Base-by-base conservation (phyloP, 2,329 filamentous ascomycete genomes). In the Cladobotryum mycophilum region DNA sequence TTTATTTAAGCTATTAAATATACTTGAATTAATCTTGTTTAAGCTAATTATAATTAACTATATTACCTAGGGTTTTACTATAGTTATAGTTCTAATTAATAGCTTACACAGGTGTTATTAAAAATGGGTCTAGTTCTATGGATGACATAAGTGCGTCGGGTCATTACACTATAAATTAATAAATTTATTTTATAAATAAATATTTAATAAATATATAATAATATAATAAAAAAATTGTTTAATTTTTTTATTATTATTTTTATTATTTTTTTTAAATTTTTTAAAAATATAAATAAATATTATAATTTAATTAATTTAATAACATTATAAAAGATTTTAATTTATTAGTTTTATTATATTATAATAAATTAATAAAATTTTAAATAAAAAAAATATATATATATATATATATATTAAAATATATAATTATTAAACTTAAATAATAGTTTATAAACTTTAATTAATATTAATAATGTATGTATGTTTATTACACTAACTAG, bases 201-300 rank as follows among this genome's bases (percentile, higher is more conserved):
- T 17, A 13, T 46, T 22, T 46, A 46, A 14, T 46, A 38, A 46
- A 38, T 13, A 13, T 46, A 37, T 46, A 46, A 14, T 46, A 38
- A 46, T 25, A 2, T 42, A 20, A 22, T 42, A 17, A 42, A 2
- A 30, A 30, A 11, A 30, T 30, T 30, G 8, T 6, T 30, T 30
- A 30, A 30, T 2, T 8, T 11, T 30, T 30, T 30, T 30, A 30
- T 30, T 42, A 38, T 37, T 46, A 46, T 22, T 46, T 36, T 36
- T 36, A 36, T 30, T 20, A 46, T 42, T 42, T 18, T 20, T 17
- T 11, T 36, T 22, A 46, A 22, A 15, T 14, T 30, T 11, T 11
- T 30, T 37, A 37, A 22, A 5, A 38, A 18, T 15, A 14, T 25
- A 37, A 46, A 46, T 11, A 34, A 46, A 9, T 22, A 12, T 38